Conservation (phyloP, 2,329 filamentous ascomycete species). For the Xylariaceae sp. region DNA sequence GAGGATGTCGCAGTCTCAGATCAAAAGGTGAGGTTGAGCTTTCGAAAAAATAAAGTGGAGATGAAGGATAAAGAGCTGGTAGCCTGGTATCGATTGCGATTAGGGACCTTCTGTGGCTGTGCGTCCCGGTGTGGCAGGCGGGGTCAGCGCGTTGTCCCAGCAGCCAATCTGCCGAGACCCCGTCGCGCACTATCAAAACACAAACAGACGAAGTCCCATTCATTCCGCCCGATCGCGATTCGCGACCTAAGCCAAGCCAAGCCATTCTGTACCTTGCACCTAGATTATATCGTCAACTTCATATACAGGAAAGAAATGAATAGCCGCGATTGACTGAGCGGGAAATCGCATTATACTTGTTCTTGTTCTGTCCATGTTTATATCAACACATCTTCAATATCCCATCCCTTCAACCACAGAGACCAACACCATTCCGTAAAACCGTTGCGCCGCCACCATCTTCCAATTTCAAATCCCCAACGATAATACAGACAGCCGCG, state of each 20-base stretch:
- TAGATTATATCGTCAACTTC: too few relatives aligned
- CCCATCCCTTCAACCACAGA: too few relatives aligned
- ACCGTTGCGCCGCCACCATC: too few relatives aligned
- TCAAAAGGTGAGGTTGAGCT: too few relatives aligned
- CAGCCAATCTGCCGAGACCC: slow-evolving; percentile 8
- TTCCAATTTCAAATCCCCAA: not conserved
- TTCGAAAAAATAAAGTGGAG: slow-evolving; percentile 23
- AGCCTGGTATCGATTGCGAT: slow-evolving; percentile 1
- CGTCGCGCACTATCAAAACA: slow-evolving; percentile 9
- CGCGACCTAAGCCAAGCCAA: not conserved
- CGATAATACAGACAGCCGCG: not conserved
- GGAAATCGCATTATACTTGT: too few relatives aligned
- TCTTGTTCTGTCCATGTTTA: too few relatives aligned
- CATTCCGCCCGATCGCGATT: not conserved
- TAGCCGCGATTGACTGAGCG: too few relatives aligned
- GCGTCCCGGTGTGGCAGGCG: not conserved
- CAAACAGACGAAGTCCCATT: not conserved
- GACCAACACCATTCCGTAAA: too few relatives aligned
- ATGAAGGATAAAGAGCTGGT: slow-evolving; percentile 9
- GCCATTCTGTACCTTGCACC: not conserved
- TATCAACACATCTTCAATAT: too few relatives aligned
- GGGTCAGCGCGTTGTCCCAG: slow-evolving; percentile 17
- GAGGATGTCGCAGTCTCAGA: too few relatives aligned
- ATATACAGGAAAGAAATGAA: too few relatives aligned
- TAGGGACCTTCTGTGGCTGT: slow-evolving; percentile 2